These are phyloP conservation scores for Hypoxylon rubiginosum DNA, from an alignment of 2,329 filamentous ascomycete genomes.

Conservation along the genomic window DNA sequence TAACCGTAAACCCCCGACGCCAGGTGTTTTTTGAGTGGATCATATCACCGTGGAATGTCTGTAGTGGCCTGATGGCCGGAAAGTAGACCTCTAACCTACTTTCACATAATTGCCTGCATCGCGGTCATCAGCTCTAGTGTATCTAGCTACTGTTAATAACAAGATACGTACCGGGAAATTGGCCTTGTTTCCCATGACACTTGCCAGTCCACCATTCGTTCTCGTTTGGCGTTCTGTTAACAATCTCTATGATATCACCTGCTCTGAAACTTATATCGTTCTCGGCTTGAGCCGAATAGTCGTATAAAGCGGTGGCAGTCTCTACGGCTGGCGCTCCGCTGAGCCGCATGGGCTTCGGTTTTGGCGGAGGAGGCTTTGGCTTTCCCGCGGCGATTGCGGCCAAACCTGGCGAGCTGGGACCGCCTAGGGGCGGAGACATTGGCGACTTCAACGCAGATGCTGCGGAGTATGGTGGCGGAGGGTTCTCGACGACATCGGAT, in stretches of 20 bases:
- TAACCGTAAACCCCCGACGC: not conserved
- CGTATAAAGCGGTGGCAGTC: slow-evolving; percentile 91
- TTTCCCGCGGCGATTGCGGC: slow-evolving; percentile 70
- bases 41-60: slow-evolving; percentile 15
- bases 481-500: slow-evolving; percentile 64
- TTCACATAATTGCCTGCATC: slow-evolving; percentile 65
- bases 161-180: slow-evolving; percentile 85
- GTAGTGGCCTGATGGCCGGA: slow-evolving; percentile 2
- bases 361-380: slow-evolving; percentile 77
- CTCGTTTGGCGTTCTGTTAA: slow-evolving; percentile 84
- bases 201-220: slow-evolving; percentile 98
- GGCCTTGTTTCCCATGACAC: slow-evolving; percentile 82
- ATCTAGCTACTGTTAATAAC: not conserved
- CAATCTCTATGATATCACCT: slow-evolving; percentile 91
- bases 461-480: slow-evolving; percentile 79
- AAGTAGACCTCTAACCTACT: slow-evolving; percentile 50
- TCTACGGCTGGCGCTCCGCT: slow-evolving; percentile 76
- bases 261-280: slow-evolving; percentile 92
- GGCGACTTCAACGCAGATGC: slow-evolving; percentile 55
- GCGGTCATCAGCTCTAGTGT: slow-evolving; percentile 43
- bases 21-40: slow-evolving; percentile 15
- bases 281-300: slow-evolving; percentile 95
- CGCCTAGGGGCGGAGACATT: slow-evolving; percentile 48
- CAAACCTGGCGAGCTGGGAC: slow-evolving; percentile 52
- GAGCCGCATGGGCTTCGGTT: slow-evolving; percentile 80